Evolutionary conservation across 495 filamentous ascomycete genomes (phyloP), one percentile per base, ranked within the genome.

Genomic region (Amorphotheca resinae): DNA sequence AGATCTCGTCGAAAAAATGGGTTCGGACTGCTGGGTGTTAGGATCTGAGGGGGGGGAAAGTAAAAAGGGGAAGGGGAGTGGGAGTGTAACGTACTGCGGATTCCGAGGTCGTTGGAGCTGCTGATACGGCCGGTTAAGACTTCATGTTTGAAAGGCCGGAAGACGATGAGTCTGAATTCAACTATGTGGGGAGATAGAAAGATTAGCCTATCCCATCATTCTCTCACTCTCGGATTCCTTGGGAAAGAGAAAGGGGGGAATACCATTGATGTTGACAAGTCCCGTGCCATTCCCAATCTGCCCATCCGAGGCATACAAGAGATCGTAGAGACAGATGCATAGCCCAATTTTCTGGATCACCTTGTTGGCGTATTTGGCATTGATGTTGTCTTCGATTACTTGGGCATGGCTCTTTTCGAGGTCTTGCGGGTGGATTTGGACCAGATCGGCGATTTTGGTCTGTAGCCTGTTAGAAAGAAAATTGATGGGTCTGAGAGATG

Each of bases 301-400:
- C 23, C 93, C 93, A 56, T 98, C 93, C 0, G 88, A 93, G 4
- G 82, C 79, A 52, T 77, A 78, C 9, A 89, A 60, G 2, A 98
- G 66, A 52, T 95, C 88, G 62, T 82, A 95, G 45, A 98, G 70
- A 53, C 81, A 86, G 45, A 98, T 83, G 56, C 87, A 95, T 2
- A 98, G 76, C 8, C 91, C 91, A 26, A 95, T 74, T 52, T 93
- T 87, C 48, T 68, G 68, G 25, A 73, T 64, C 11, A 86, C 82
- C 61, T 87, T 89, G 66, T 98, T 93, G 40, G 89, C 77, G 61
- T 94, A 98, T 64, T 96, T 98, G 43, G 76, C 72, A 53, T 96
- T 94, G 64, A 98, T 87, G 49, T 83, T 85, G 59, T 96, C 87
- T 61, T 95, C 84, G 46, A 98, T 79, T 1, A 84, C 84, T 25